Conservation (phyloP, 2,329 filamentous ascomycete genomes). For the Ceratocystis eucalypticola region DNA sequence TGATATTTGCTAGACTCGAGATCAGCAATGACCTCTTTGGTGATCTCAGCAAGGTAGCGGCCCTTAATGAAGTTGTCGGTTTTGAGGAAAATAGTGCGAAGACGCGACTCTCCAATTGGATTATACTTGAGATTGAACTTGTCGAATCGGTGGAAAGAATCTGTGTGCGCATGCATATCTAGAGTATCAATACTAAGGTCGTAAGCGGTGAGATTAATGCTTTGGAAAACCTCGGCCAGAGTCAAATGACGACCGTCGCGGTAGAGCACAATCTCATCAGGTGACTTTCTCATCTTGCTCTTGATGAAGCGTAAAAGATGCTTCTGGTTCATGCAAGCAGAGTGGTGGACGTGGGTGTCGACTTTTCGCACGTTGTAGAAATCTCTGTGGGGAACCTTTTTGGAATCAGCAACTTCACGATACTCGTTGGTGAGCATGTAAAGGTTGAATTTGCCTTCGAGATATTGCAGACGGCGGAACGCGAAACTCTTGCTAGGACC, state of each 20-base stretch:
- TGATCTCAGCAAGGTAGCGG: slow-evolving; percentile 91
- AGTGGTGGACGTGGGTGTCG: slow-evolving; percentile 97
- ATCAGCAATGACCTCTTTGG: slow-evolving; percentile 93
- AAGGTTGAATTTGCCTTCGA: slow-evolving; percentile 94
- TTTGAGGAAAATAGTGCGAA: slow-evolving; percentile 97
- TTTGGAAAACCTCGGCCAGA: slow-evolving; percentile 84
- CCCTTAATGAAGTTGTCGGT: slow-evolving; percentile 97
- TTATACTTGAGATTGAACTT: slow-evolving; percentile 99
- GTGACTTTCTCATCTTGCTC: slow-evolving; percentile 98
- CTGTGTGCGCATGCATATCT: slow-evolving; percentile 97
- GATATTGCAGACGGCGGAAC: slow-evolving; percentile 82
- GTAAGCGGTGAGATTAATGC: slow-evolving; percentile 93
- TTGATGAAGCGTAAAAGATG: slow-evolving; percentile 97
- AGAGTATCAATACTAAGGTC: slow-evolving; percentile 96
- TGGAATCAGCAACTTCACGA: slow-evolving; percentile 94
- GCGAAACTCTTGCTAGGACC: slow-evolving; percentile 95
- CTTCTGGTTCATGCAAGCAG: slow-evolving; percentile 99
- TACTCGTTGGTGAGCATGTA: slow-evolving; percentile 92
- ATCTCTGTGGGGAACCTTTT: slow-evolving; percentile 91
- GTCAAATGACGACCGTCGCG: slow-evolving; percentile 88
- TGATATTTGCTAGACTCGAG: slow-evolving; percentile 98
- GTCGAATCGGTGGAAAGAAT: slow-evolving; percentile 97
- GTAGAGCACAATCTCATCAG: slow-evolving; percentile 84
- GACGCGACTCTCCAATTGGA: slow-evolving; percentile 83
- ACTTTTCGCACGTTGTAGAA: slow-evolving; percentile 99